Evolutionary conservation across 2,329 filamentous ascomycete species (phyloP), one percentile per base, ranked within the genome.

Genomic region (Claviceps maximensis): DNA sequence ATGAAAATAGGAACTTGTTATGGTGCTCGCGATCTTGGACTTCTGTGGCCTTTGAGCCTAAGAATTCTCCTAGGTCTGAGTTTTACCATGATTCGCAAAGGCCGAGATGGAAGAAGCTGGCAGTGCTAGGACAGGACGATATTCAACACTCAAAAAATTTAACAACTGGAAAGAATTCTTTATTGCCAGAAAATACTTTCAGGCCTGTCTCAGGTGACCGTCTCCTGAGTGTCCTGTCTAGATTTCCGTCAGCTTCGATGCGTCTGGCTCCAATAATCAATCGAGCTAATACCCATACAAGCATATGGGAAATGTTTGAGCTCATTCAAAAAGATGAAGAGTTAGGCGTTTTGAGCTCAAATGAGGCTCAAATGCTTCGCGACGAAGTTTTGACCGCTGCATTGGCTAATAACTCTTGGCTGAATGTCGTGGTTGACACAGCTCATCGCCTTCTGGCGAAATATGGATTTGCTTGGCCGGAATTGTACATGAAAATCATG

Each of bases 401-500:
- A 17, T 50, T 69, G 29, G 50, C 55, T 17, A 50, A 62, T 19
- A 55, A 62, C 33, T 51, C 48, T 13, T 60, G 62, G 38, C 60
- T 67, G 49, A 52, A 57, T 10, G 47, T 57, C 23, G 53, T 68
- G 41, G 59, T 66, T 50, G 47, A 54, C n/a, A 56, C 60, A 29
- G 65, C 62, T 4, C 54, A 61, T 36, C 48, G 59, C 63, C 70
- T 80, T 53, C 61, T 63, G 31, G 60, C 64, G 2, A 55, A 65
- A 2, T 64, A 71, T 49, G 57, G 61, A 29, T 69, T 69, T 13
- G 62, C 61, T 44, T 80, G 76, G 77, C 77, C 77, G 1, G 60
- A 69, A 12, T 61, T 79, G 2, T 79, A 80, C 57, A 61, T 63
- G 19, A 73, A 66, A n/a, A 58, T 74, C 13, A 59, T 80, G 21